Base-by-base conservation (phyloP, 106 monocot genomes). In the Phalaenopsis equestris region DNA sequence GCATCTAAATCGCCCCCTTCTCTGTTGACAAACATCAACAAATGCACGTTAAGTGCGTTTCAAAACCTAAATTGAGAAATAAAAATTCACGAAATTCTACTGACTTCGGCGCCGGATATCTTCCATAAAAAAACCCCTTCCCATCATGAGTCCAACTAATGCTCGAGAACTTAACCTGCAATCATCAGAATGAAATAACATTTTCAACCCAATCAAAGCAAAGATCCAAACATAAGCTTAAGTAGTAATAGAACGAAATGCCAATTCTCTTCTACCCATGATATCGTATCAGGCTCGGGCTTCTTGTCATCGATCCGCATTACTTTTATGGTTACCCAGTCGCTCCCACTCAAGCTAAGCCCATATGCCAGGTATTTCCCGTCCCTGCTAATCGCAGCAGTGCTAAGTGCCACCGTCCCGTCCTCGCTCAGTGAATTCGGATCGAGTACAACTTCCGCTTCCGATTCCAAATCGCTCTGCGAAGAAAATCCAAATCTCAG, bases 71-170 rank as follows among this genome's bases (percentile, higher is more conserved):
- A 42, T 43, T 42, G 45, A n/a, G 2, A 42, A 74, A 37, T 55
- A 41, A 56, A 41, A 86, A 46, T 68, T 0, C 21, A 36, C 21
- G 19, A 68, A 4, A 42, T 7, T 10, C 8, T 16, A 75, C 87
- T 75, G 90, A 99, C 98, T 91, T 91, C 56, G 99, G 99, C 30
- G 89, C 85, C 1, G 91, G 95, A 84, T 90, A 99, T 18, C 99
- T 88, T 46, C 93, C 67, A 77, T 99, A 99, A 83, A 99, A 99
- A 88, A 99, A 99, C 1, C 99, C 95, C 77, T 95, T 95, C 37
- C 83, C 87, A 86, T 99, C 95, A 86, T 84, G 87, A 14, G 95
- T 99, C 99, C 99, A 99, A 39, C 82, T 88, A 79, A 99, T 80
- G 30, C 85, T 84, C 3, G 99, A 95, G 78, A 95, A 99, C 72